Evolutionary conservation across 1,284 basidiomycete species (phyloP), one percentile per base, ranked within the genome.

Genomic region (Boletus mariae): DNA sequence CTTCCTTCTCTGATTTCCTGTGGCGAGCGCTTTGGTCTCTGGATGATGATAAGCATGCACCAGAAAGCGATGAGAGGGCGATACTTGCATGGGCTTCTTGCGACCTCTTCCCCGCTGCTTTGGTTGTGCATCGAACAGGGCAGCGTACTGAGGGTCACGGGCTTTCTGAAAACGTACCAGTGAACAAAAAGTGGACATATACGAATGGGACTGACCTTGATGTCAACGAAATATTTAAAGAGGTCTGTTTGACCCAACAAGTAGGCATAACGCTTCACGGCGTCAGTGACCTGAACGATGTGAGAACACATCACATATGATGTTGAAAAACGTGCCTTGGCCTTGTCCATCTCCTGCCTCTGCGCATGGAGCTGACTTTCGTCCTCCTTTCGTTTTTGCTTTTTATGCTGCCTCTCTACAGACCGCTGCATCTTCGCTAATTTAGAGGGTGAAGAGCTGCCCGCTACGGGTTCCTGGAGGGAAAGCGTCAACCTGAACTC

Each of bases 1-100:
- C 96, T 67, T 98, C 96, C 73, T 98, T 98, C 71, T 99, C 96
- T 0, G 92, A 95, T 73, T 96, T 98, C 52, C 96, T 84, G 64
- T 94, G 92, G 38, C 94, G 85, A 50, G 89, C 80, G 56, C 78
- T 90, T 55, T 87, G 86, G 61, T 87, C 85, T 48, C 84, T 88
- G n/a, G 44, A 23, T 56, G 35, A 32, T 5, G 15, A 15, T 66
- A 17, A 64, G 28, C 31, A 34, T 5, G 12, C 38, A 42, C 26
- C 1, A 15, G 12, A 23, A 17, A 23, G 3, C 7, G 29, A 53
- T 4, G 15, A 43, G 45, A n/a, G 34, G 25, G 12, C 38, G 7
- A 17, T 11, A 78, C 86, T 53, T 71, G 91, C 89, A 73, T 71
- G 8, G 82, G 82, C 71, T 86, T 92, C 77, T 90, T 94, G 59